phyloP scores from a whole-genome alignment of 2,329 filamentous ascomycete species.

The Ophiosphaerella herpotricha region DNA sequence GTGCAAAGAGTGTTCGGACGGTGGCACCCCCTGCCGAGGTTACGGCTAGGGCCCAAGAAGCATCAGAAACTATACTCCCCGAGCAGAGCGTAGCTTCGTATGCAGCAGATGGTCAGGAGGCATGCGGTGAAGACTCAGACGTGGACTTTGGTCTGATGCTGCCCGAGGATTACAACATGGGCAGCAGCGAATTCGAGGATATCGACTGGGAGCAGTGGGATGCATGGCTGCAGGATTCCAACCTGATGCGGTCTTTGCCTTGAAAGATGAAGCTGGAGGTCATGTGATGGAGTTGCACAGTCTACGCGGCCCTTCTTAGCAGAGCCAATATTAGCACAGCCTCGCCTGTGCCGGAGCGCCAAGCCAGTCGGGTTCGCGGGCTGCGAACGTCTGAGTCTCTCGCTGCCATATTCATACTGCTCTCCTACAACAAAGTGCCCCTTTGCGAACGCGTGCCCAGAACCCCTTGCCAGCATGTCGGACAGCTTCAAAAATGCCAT shows the following conservation, averaged over 20 bases:
- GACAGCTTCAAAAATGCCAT: slow-evolving; percentile 59
- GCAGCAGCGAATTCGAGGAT: background rate
- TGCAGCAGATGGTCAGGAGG: background rate
- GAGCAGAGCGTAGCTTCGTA: too few relatives aligned
- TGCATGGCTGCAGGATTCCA: slow-evolving; percentile 1
- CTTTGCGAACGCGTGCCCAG: background rate
- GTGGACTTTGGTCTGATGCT: background rate
- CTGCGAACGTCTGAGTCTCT: too few relatives aligned
- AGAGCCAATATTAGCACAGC: slow-evolving; percentile 19
- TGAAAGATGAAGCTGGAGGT: too few relatives aligned
- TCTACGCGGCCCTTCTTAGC: too few relatives aligned
- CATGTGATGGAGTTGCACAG: background rate
- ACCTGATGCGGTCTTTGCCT: background rate
- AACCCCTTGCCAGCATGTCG: slow-evolving; percentile 25
- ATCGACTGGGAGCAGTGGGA: slow-evolving; percentile 7
- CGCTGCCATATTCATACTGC: background rate
- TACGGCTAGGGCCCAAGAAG: background rate
- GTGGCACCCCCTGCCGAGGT: background rate
- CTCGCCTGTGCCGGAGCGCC: slow-evolving; percentile 17
- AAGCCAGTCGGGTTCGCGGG: background rate
- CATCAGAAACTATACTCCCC: background rate
- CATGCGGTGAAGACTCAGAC: background rate
- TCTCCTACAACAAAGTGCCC: background rate
- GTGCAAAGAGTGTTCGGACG: background rate
- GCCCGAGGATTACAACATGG: background rate